Evolutionary conservation across 2,329 filamentous ascomycete species (phyloP), one percentile per base, ranked within the genome.

Genomic region (Penicillium fuscoglaucum): DNA sequence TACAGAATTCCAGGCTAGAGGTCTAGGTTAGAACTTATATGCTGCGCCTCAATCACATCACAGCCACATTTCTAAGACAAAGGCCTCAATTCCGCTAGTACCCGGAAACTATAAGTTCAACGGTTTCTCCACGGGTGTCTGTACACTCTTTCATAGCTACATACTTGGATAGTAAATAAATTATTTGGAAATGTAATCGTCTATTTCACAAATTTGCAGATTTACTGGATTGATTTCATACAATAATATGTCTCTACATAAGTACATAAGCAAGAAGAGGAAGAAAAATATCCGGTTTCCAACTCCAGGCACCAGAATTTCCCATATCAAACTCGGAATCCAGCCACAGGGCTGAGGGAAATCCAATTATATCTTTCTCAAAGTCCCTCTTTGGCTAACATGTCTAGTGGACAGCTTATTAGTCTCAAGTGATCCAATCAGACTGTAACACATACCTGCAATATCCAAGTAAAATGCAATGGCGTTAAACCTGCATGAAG

Each of bases 341-440:
- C 54, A 39, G 19, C 46, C 24, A 31, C 48, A 54, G n/a, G 50
- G 55, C 50, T 48, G 44, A 48, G 21, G 28, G 24, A 17, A 39
- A 21, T 39, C 44, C 43, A 58, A 31, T 65, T 61, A 58, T 60
- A 66, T 54, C 63, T 24, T 31, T 45, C 12, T 75, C 63, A 79
- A 17, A 79, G 65, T 2, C 84, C 86, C 68, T 90, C 87, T 66
- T 87, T 88, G 2, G 88, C 86, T 50, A 91, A 76, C 87, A 90
- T 90, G 67, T 90, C 76, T 72, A 61, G 31, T 52, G 37, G 31
- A 13, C 35, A 40, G 7, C 26, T 29, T 28, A 29, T 52, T 24
- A 61, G 50, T 43, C 24, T 48, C 37, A 10, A 54, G 17, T 33
- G 19, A 58, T 53, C 45, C 41, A 41, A 40, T 41, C 28, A 43